A percentile compares a stretch with the other conserved stretches of the same genome.
Conservation (phyloP, 1,139 yeast species). For the Meyerozyma smithsonii region DNA sequence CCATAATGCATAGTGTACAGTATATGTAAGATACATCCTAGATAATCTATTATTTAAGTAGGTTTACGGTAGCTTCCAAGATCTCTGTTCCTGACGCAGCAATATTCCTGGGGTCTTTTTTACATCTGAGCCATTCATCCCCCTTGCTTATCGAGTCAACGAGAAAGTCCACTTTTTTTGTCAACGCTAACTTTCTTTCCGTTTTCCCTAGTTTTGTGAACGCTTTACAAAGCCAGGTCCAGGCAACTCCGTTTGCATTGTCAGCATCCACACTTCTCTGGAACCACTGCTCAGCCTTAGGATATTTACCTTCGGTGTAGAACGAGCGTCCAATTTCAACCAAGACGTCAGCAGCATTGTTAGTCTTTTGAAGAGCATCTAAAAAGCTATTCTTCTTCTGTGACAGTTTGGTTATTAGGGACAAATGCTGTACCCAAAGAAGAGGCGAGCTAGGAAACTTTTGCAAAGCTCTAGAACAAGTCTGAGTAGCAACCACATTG, state of each 20-base stretch:
- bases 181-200: slow-evolving; percentile 15
- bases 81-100: neutral
- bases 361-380: slow-evolving; percentile 68
- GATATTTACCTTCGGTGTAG: slow-evolving; percentile 61
- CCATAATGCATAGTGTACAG: neutral
- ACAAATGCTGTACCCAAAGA: slow-evolving; percentile 61
- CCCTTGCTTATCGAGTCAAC: slow-evolving; percentile 8
- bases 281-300: slow-evolving; percentile 72
- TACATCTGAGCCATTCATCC: slow-evolving; percentile 7
- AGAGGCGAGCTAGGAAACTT: slow-evolving; percentile 54
- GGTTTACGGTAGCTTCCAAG: neutral
- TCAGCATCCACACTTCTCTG: slow-evolving; percentile 61
- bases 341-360: slow-evolving; percentile 56
- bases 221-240: slow-evolving; percentile 64
- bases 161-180: neutral
- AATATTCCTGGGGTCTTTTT: slow-evolving; percentile 9
- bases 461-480: slow-evolving; percentile 58
- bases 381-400: slow-evolving; percentile 62
- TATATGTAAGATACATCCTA: slow-evolving; percentile 2
- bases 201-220: slow-evolving; percentile 18
- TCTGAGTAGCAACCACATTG: slow-evolving; percentile 46
- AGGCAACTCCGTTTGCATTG: slow-evolving; percentile 63
- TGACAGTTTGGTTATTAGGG: slow-evolving; percentile 45
- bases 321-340: slow-evolving; percentile 64
- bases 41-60: neutral